A percentile compares a stretch with the other conserved stretches of the same genome.
Conservation (phyloP, 1,139 yeast genomes). For the Arxiozyma slooffiae region DNA sequence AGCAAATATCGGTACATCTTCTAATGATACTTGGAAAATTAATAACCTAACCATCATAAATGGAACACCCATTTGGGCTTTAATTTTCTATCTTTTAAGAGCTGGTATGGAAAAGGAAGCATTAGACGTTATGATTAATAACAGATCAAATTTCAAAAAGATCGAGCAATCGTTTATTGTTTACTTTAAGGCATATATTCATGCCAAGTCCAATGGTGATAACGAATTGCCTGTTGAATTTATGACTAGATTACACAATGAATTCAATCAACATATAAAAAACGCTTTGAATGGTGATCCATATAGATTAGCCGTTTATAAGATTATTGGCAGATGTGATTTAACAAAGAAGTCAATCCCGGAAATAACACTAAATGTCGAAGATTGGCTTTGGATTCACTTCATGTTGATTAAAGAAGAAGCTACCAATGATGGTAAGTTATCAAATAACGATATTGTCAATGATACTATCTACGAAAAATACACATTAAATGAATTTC, state of each 20-base stretch:
- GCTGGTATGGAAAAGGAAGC: slow-evolving; percentile 80
- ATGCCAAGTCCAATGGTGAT: slow-evolving; percentile 37
- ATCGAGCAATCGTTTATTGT: slow-evolving; percentile 78
- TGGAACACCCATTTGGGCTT: slow-evolving; percentile 87
- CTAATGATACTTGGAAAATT: slow-evolving; percentile 41
- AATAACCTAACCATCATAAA: slow-evolving; percentile 54
- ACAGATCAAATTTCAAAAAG: slow-evolving; percentile 58
- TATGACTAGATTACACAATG: slow-evolving; percentile 61
- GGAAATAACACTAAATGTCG: slow-evolving; percentile 66
- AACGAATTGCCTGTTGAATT: slow-evolving; percentile 51
- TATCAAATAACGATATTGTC: slow-evolving; percentile 8
- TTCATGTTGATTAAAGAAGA: slow-evolving; percentile 59
- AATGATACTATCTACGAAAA: slow-evolving; percentile 55
- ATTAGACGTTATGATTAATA: slow-evolving; percentile 44
- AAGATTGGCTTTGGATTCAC: slow-evolving; percentile 97
- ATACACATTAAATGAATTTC: slow-evolving; percentile 67
- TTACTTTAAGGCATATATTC: slow-evolving; percentile 64
- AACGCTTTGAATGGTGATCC: slow-evolving; percentile 72
- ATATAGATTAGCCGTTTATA: slow-evolving; percentile 80
- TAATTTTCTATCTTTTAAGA: slow-evolving; percentile 72
- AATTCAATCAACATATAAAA: slow-evolving; percentile 78
- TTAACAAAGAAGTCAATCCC: slow-evolving; percentile 60
- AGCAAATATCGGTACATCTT: not conserved
- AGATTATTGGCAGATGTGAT: slow-evolving; percentile 87
- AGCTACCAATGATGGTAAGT: not conserved